A percentile compares a stretch with the other conserved stretches of the same genome.
These are phyloP conservation scores for Scheffersomyces illinoinensis DNA, from an alignment of 1,139 yeast genomes.

Conservation along the genomic window DNA sequence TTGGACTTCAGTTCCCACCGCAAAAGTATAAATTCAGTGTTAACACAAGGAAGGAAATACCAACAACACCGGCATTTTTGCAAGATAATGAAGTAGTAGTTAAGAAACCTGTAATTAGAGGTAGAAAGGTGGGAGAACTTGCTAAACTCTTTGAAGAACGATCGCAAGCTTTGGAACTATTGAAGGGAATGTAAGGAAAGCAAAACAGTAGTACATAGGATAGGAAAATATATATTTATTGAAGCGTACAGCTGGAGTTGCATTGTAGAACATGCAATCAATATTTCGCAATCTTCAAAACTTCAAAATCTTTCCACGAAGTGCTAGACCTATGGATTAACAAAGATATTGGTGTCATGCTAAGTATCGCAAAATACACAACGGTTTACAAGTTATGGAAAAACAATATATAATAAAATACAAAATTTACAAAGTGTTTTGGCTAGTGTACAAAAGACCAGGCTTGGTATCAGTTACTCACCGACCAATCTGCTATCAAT, in stretches of 20 bases:
- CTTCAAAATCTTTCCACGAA: too few species aligned
- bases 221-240: not conserved
- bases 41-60: not conserved
- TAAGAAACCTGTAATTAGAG: conserved; percentile 51
- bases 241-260: not conserved
- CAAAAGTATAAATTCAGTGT: conserved; percentile 36
- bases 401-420: not conserved
- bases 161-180: conserved; percentile 50
- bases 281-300: too few species aligned
- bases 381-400: not conserved
- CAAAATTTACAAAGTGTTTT: not conserved
- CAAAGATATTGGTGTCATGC: not conserved
- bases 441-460: not conserved
- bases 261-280: not conserved
- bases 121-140: conserved; percentile 55
- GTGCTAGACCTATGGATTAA: too few species aligned
- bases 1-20: conserved; percentile 38
- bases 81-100: conserved; percentile 5
- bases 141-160: conserved; percentile 60
- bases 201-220: not conserved
- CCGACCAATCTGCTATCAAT: conserved; percentile 51
- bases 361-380: not conserved
- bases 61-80: not conserved
- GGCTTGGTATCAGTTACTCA: conserved; percentile 21
- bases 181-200: conserved; percentile 32